Base-by-base conservation (phyloP, 768 basidiomycete genomes). In the Cystofilobasidium capitatum region DNA sequence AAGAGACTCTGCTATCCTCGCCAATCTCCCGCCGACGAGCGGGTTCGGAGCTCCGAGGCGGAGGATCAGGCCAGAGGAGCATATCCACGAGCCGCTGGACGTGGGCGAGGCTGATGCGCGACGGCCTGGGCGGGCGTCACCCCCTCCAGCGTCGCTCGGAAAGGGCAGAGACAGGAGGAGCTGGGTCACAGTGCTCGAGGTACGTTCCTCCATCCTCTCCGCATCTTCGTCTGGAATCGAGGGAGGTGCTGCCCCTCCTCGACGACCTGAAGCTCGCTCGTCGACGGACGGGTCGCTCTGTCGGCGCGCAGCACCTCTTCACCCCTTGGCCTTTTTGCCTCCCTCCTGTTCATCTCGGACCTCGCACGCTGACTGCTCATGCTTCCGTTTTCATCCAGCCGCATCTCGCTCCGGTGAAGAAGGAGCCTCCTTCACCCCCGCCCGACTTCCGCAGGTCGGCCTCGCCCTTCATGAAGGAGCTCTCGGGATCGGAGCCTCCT, bases 1-100 rank as follows among this genome's bases (percentile, higher is more conserved):
- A 24, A 55, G 54, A 26, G 61, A 68, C 5, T 68, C 66, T 9
- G 66, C 66, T 7, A 68, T 68, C 66, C 49, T 68, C 49, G 54
- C 42, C n/a, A 33, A n/a, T 24, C 24, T 20, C 36, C 33, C 31
- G 42, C 57, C 36, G 22, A 17, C 62, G 40, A 12, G 6, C 16
- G 44, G 20, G 3, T 55, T 1, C 24, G 26, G n/a, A n/a, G n/a
- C n/a, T n/a, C n/a, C n/a, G n/a, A n/a, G n/a, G n/a, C n/a, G n/a
- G n/a, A n/a, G n/a, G n/a, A n/a, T n/a, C n/a, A n/a, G n/a, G n/a
- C n/a, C n/a, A n/a, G n/a, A n/a, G n/a, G n/a, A n/a, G n/a, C n/a
- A n/a, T n/a, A n/a, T n/a, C n/a, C n/a, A n/a, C n/a, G n/a, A n/a
- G n/a, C n/a, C n/a, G n/a, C n/a, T 16, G 2, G 37, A 39, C 36